Base-by-base conservation (phyloP, 192 early-diverging fungal genomes). In the Linnemannia exigua region DNA sequence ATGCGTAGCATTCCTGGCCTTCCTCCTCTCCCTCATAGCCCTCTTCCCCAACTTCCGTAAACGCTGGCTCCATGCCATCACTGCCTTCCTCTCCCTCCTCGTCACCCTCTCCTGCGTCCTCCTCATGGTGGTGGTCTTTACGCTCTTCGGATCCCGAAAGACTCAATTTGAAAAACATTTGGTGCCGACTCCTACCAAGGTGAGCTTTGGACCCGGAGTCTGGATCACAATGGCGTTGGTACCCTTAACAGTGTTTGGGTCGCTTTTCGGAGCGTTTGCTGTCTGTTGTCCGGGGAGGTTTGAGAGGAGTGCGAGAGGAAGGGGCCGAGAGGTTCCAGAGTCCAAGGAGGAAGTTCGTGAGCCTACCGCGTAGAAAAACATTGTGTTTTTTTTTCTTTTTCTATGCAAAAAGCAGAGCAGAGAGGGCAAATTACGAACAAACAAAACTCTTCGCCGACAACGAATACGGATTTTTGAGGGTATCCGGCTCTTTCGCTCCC, bases 151-250 rank as follows among this genome's bases (percentile, higher is more conserved):
- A 1, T 63, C 77, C 6, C 78, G 83, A 52, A 85, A 76, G 67
- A 58, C 79, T 35, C 83, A 85, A 25, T 85, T 75, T 38, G 77
- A 85, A 35, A 63, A 44, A 6, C 69, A 85, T 38, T 17, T 85
- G 28, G 25, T 52, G 3, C 67, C 83, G 4, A 31, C 67, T 0
- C 61, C 74, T 2, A 22, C 54, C 6, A 52, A 67, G 8, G 46
- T 72, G 25, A 52, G 17, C 0, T 63, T 85, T 33, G 83, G 83
- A n/a, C 83, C 83, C 16, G 83, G 77, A 25, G 54, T 79, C 16
- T 85, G 83, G 83, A 79, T 85, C 36, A 85, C 74, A 0, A 50
- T 85, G 61, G 77, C 68, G 2, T 41, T 85, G 52, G 83, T 79
- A 9, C 83, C 83, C 0, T 44, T 85, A 68, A 76, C 83, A 0